Base-by-base conservation (phyloP, 75 land plant genomes). In the Cunninghamia lanceolata region DNA sequence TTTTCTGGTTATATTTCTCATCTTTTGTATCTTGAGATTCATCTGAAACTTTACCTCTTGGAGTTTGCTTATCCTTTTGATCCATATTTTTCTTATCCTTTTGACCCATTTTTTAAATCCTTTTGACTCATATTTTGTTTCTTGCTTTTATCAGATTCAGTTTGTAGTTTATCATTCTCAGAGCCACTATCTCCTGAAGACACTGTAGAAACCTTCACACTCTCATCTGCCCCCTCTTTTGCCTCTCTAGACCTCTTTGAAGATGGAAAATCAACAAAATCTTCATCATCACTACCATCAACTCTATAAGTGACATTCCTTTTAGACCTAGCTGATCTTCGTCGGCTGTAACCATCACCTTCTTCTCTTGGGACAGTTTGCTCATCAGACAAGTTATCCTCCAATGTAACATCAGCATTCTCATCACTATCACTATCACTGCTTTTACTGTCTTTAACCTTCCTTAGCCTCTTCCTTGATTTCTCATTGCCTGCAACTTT, bases 251-350 rank as follows among this genome's bases (percentile, higher is more conserved):
- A 46, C 85, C 85, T 88, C 87, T 91, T 91, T 36, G 88, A 75
- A 46, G 52, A 43, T 43, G 89, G 83, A 85, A 85, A 56, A n/a
- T 68, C 87, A 19, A 76, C 89, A 85, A 82, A 28, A 40, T 91
- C 86, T 38, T 96, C 96, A 63, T 90, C 92, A 77, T 92, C 96
- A 87, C 93, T 91, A 38, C 59, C 86, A 86, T 85, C 86, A 80
- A 92, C 90, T 54, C 86, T 88, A 47, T 93, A 90, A 14, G 89
- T 86, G 36, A 93, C 93, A 73, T 93, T 76, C n/a, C 91, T 92
- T 86, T 86, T 92, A 11, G 81, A 81, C 81, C 95, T 88, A 46
- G 76, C 14, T 63, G 93, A 94, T 83, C 94, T 90, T 47, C 95
- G 74, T 28, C 85, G 89, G 50, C 63, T 25, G 40, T 73, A 28